Evolutionary conservation across 495 filamentous ascomycete genomes (phyloP).

Genomic region (Xylaria sp.): DNA sequence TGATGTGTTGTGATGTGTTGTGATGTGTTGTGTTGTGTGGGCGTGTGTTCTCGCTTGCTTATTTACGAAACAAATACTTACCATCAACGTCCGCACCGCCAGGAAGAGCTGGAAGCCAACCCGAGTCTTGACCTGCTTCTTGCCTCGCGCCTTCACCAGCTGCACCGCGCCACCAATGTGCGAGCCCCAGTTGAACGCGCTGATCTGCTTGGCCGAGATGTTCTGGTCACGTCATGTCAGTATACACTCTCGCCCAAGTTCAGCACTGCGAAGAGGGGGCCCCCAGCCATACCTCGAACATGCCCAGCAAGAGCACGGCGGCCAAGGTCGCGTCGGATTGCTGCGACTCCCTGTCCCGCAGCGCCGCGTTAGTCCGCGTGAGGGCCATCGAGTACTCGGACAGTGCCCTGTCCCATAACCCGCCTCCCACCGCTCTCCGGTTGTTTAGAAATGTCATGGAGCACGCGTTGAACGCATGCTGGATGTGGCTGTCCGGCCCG

Average conservation of each 20-base stretch:
- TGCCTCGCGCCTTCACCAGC: constrained; percentile 59
- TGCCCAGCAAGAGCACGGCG: constrained; percentile 65
- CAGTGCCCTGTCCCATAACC: constrained; percentile 47
- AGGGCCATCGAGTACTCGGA: constrained; percentile 59
- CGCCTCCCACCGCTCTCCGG: constrained; percentile 42
- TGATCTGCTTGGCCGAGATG: constrained; percentile 54
- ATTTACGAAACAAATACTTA: no score
- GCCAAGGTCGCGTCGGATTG: constrained; percentile 64
- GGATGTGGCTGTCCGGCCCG: constrained; percentile 54
- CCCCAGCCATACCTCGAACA: constrained; percentile 67
- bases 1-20: no score
- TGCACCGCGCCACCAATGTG: constrained; percentile 63
- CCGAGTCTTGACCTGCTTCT: constrained; percentile 56
- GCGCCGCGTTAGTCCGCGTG: constrained; percentile 57
- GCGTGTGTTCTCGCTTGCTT: no score
- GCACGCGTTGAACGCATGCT: constrained; percentile 66
- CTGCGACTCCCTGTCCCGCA: constrained; percentile 56
- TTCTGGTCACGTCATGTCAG: constrained; percentile 38
- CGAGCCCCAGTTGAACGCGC: constrained; percentile 57
- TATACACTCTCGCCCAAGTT: neutral
- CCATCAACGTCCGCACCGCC: constrained; percentile 60
- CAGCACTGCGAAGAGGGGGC: neutral
- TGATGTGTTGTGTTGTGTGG: no score
- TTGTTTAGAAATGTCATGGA: constrained; percentile 62
- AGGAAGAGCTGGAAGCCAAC: constrained; percentile 57